phyloP scores from a whole-genome alignment of 2,329 filamentous ascomycete genomes.

The Talaromyces rugulosus region DNA sequence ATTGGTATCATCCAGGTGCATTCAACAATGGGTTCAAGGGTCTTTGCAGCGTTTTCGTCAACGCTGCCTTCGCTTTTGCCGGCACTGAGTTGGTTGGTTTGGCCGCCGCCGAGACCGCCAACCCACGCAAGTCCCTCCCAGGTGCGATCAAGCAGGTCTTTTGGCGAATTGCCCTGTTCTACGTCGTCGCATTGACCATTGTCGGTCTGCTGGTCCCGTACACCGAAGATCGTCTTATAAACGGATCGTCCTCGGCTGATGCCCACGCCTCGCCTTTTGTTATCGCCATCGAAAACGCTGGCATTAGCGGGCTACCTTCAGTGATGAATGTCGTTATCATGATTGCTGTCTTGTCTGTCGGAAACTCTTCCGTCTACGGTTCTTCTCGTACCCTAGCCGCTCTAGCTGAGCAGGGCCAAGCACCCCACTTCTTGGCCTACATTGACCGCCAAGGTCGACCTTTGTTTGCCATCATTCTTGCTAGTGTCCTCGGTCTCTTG shows the following conservation, averaged over 20 bases:
- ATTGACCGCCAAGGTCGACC: slow-evolving; percentile 80
- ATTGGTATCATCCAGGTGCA: slow-evolving; percentile 77
- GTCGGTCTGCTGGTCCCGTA: slow-evolving; percentile 81
- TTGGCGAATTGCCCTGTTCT: slow-evolving; percentile 90
- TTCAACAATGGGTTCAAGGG: slow-evolving; percentile 64
- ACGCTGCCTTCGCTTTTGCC: slow-evolving; percentile 59
- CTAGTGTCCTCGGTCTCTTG: slow-evolving; percentile 66
- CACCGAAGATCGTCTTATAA: slow-evolving; percentile 60
- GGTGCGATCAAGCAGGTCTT: slow-evolving; percentile 91
- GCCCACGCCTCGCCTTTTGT: slow-evolving; percentile 84
- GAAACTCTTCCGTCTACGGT: slow-evolving; percentile 87
- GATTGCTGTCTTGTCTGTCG: slow-evolving; percentile 82
- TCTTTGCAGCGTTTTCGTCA: slow-evolving; percentile 61
- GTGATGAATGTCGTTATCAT: slow-evolving; percentile 96
- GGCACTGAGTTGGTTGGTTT: slow-evolving; percentile 61
- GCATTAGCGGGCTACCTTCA: slow-evolving; percentile 74
- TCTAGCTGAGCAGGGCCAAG: slow-evolving; percentile 81
- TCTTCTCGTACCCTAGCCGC: slow-evolving; percentile 86
- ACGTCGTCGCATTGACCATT: slow-evolving; percentile 74
- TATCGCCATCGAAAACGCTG: slow-evolving; percentile 81
- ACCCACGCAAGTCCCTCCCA: slow-evolving; percentile 67
- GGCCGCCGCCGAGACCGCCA: slow-evolving; percentile 55
- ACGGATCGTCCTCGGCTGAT: slow-evolving; percentile 55
- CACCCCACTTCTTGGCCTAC: slow-evolving; percentile 71
- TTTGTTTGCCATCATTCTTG: slow-evolving; percentile 65